Evolutionary conservation across 2,329 filamentous ascomycete genomes (phyloP), one percentile per base, ranked within the genome.

Genomic region (Akanthomyces dipterigenus): DNA sequence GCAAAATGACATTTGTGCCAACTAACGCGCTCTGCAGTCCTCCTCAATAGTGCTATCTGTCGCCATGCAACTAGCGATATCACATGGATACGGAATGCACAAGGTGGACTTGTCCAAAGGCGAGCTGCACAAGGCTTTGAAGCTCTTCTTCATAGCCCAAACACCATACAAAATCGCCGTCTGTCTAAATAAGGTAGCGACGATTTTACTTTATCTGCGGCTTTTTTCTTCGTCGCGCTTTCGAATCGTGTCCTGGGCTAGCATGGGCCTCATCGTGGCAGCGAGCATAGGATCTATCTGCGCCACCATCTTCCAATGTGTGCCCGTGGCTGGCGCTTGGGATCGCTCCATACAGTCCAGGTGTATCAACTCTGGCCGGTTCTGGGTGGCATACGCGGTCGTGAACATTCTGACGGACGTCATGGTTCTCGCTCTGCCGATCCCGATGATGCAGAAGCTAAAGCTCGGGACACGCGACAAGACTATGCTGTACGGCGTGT

Each of bases 91-190:
- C 46, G 75, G 76, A 4, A 72, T 76, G 62, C 75, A 77, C 43
- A 71, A 74, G 36, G 64, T 56, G 8, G 73, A 73, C 45, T 65
- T 78, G 9, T 68, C 69, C 0, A 63, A 61, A 18, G 43, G 65
- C 1, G 72, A 76, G 14, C 62, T 66, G 5, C n/a, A 60, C 20
- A 55, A 40, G 31, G 64, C 66, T 2, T 61, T 66, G 26, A 56
- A 79, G 74, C 66, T 74, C 36, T 81, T 80, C 68, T 81, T 76
- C 62, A 68, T 78, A 28, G 74, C 76, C 1, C 78, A 82, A 65
- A 75, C 77, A 28, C 76, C 78, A 58, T 82, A 82, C 69, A 81
- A 81, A 65, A 69, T 78, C 54, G 77, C 75, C 8, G 76, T 82
- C 61, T 79, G 78, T 64, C 69, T 80, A 50, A 80, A 78, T n/a